phyloP scores from a whole-genome alignment of 306 rosid species.

The Carpinus fangiana region DNA sequence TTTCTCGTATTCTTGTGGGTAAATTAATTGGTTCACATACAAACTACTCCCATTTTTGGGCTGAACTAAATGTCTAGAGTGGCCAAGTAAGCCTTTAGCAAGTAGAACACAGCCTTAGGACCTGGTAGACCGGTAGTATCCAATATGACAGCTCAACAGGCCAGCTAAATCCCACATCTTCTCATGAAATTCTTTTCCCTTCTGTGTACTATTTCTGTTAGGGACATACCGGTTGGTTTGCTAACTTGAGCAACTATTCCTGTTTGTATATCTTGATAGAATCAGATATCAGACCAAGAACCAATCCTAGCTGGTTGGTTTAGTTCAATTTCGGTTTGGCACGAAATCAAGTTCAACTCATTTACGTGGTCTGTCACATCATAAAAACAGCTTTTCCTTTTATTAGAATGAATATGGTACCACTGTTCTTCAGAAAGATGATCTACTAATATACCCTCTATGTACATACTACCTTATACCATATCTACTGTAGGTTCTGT shows the following conservation, averaged over 20 bases:
- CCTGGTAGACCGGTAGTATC: background rate
- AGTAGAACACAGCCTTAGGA: background rate
- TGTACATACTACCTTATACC: background rate
- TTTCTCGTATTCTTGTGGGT: background rate
- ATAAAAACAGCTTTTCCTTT: background rate
- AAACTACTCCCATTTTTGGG: background rate
- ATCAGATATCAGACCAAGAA: background rate
- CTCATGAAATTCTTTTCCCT: background rate
- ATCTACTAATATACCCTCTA: background rate
- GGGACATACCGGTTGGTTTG: background rate
- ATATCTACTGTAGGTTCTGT: constrained; percentile 65
- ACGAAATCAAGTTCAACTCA: background rate
- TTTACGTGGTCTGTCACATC: background rate
- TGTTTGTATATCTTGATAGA: background rate
- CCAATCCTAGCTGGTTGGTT: background rate
- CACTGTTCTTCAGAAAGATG: background rate
- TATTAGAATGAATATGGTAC: background rate
- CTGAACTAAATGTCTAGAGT: constrained; percentile 3
- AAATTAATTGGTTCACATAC: background rate
- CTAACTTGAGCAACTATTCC: background rate
- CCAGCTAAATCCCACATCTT: background rate
- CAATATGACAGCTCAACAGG: background rate
- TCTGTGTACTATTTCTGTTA: background rate
- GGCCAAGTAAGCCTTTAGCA: background rate
- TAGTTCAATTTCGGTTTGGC: background rate